phyloP scores from a whole-genome alignment of 345 rosid genomes.

The Citrus glauca region DNA sequence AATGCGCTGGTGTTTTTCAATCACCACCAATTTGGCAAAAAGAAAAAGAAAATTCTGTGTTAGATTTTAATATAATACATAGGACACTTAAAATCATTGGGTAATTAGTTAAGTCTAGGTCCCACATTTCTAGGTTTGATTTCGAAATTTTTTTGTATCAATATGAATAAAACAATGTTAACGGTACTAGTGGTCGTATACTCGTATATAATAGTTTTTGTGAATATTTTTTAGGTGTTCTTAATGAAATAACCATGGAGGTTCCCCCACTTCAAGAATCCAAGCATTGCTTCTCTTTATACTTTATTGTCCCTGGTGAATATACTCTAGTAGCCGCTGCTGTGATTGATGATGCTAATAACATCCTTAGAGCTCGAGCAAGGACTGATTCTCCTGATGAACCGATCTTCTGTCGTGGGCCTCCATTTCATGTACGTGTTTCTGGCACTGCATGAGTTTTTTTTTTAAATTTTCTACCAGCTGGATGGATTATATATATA shows the following conservation, averaged over 20 bases:
- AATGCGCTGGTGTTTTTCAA: not conserved
- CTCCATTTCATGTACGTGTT: conserved; percentile 78
- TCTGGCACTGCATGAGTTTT: conserved; percentile 50
- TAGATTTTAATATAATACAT: not conserved
- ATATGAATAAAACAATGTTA: not conserved
- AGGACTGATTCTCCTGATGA: conserved; percentile 65
- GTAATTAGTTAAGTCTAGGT: not conserved
- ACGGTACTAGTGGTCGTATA: not conserved
- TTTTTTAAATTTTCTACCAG: not conserved
- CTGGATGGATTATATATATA: not conserved
- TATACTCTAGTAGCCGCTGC: conserved; percentile 87
- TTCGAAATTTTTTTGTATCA: not conserved
- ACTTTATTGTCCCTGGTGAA: conserved; percentile 93
- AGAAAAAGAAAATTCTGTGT: not conserved
- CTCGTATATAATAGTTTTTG: not conserved
- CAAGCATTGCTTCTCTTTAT: conserved; percentile 70
- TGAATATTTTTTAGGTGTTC: conserved; percentile 44
- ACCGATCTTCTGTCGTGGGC: conserved; percentile 92
- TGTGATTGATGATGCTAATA: conserved; percentile 79
- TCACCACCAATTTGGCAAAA: not conserved
- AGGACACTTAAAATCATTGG: not conserved
- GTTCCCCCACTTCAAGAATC: conserved; percentile 73
- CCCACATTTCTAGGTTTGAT: not conserved
- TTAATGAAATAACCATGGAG: conserved; percentile 73
- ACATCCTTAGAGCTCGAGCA: conserved; percentile 82